Base-by-base conservation (phyloP, 1,139 yeast genomes). In the Lodderomyces jiufengensis region DNA sequence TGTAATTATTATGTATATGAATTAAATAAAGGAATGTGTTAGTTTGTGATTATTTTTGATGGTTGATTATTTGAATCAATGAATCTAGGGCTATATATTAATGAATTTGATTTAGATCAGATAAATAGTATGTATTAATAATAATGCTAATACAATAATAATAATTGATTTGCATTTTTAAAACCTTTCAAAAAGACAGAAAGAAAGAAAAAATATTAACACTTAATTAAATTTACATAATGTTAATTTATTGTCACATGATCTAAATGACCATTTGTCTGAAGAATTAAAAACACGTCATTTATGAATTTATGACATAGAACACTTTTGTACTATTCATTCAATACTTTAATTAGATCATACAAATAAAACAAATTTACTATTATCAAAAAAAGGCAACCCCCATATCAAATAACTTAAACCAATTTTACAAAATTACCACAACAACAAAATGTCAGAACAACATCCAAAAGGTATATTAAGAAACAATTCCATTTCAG, bases 401-500 rank as follows among this genome's bases (percentile, higher is more conserved):
- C 18, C 30, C 32, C 32, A 18, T 18, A 18, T 18, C 7, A 18
- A 18, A 18, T 18, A 18, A 18, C 20, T n/a, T n/a, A 18, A 18
- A 18, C 7, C 7, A 18, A 18, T 5, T 5, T 18, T 18, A 18
- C 20, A 18, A 18, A 18, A 5, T 18, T n/a, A n/a, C n/a, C 9
- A 26, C 29, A 30, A 21, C 5, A 24, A 38, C 16, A 18, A 5
- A 22, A 54, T 52, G 58, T 28, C 57, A 24, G 49, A 42, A 9
- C 46, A 46, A 8, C 48, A 53, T 34, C 73, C 73, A n/a, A 57
- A 57, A 52, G 75, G 76, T 16, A 70, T 70, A 11, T 60, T 70
- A 36, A 55, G 74, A 46, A 70, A 70, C 43, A 66, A 60, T 41
- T 52, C 49, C 20, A 51, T 41, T 18, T 22, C 43, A 25, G 24